These are phyloP conservation scores for Gynandropsis gynandra DNA, from an alignment of 345 rosid genomes.

Conservation along the genomic window DNA sequence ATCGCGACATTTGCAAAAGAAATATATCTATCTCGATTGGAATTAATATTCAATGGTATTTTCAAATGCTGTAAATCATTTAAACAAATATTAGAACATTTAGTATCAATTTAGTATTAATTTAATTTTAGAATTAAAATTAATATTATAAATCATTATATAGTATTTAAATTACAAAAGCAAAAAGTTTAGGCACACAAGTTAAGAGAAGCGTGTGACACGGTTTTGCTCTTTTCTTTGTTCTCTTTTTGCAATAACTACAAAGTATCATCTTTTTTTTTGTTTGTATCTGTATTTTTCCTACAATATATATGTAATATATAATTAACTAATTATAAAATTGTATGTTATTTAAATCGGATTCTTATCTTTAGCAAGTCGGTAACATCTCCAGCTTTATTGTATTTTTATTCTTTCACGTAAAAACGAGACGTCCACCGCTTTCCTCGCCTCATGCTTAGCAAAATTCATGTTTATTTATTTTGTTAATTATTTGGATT, in stretches of 20 bases:
- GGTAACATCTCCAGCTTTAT: constrained; percentile 19
- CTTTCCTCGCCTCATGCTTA: constrained; percentile 13
- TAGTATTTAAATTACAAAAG: constrained; percentile 27
- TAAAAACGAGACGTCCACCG: constrained; percentile 17
- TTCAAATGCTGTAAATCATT: too few relatives aligned
- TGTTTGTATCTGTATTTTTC: constrained; percentile 17
- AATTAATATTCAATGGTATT: too few relatives aligned
- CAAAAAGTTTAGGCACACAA: constrained; percentile 27
- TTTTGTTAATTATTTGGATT: too few relatives aligned
- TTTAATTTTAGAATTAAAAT: too few relatives aligned
- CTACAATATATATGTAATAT: constrained; percentile 8
- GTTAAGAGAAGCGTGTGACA: constrained; percentile 40
- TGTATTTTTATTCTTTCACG: constrained; percentile 23
- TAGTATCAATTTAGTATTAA: too few relatives aligned
- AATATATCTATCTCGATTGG: too few relatives aligned
- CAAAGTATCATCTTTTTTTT: constrained; percentile 20
- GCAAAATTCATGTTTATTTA: not conserved
- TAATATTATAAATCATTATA: too few relatives aligned
- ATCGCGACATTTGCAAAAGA: too few relatives aligned
- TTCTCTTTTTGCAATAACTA: constrained; percentile 31
- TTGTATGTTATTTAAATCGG: constrained; percentile 9
- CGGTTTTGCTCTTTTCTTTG: constrained; percentile 57
- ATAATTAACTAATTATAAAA: not conserved
- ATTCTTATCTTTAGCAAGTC: constrained; percentile 27
- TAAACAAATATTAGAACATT: too few relatives aligned